Conservation (phyloP, 805 yeast species). For the Monosporozyma aquatica region DNA sequence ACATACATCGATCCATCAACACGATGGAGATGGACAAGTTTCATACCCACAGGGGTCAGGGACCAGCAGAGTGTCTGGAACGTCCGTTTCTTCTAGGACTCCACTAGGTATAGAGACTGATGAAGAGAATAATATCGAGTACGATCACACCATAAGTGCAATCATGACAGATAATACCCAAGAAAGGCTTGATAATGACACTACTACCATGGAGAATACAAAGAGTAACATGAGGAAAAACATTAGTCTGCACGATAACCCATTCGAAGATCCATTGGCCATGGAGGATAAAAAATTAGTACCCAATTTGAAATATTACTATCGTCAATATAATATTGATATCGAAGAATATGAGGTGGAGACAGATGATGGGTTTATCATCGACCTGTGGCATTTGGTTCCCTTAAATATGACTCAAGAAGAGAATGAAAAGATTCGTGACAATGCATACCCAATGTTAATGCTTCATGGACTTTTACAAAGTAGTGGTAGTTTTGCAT, state of each 20-base stretch:
- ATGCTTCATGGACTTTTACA: constrained; percentile 82
- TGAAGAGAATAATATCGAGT: constrained; percentile 22
- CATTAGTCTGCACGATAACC: constrained; percentile 19
- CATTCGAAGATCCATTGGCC: constrained; percentile 20
- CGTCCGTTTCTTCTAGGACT: constrained; percentile 15
- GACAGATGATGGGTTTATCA: constrained; percentile 72
- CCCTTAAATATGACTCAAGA: constrained; percentile 1
- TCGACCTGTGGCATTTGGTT: constrained; percentile 48
- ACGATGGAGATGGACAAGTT: not conserved
- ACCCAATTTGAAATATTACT: constrained; percentile 60
- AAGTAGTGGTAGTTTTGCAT: constrained; percentile 75
- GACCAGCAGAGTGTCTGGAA: constrained; percentile 7
- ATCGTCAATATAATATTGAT: constrained; percentile 48
- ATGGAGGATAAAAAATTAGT: constrained; percentile 30
- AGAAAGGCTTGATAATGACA: not conserved
- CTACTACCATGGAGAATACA: not conserved
- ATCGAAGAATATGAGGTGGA: constrained; percentile 50
- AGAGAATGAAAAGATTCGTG: constrained; percentile 9
- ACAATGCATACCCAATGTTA: constrained; percentile 50
- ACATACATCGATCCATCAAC: constrained; percentile 10
- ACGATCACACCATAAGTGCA: constrained; percentile 23
- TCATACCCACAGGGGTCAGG: not conserved
- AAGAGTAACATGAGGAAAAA: not conserved
- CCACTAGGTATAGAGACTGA: constrained; percentile 21
- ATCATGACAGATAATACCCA: not conserved